Percentiles rank a stretch among this genome's conserved stretches.
Conservation (phyloP, 2,329 filamentous ascomycete genomes). For the Botrytis byssoidea region DNA sequence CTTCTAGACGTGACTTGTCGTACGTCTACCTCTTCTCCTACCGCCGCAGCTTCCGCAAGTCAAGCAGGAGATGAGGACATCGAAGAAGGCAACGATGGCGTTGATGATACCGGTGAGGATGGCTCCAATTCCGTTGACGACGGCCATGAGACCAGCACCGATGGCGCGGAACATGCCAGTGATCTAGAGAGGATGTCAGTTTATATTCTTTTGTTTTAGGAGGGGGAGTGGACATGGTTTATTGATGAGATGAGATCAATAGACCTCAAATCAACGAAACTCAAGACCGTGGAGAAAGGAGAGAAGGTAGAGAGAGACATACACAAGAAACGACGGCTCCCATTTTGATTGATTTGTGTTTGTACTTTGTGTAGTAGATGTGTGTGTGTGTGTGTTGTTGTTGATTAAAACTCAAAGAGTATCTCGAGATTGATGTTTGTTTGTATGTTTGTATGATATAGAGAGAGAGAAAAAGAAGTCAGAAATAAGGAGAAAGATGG, state of each 20-base stretch:
- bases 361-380: neutral
- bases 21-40: slow-evolving; percentile 26
- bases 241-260: no score
- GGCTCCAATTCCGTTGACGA: slow-evolving; percentile 53
- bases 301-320: slow-evolving; percentile 27
- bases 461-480: neutral
- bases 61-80: slow-evolving; percentile 41
- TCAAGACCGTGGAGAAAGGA: neutral
- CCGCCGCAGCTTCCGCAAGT: slow-evolving; percentile 41
- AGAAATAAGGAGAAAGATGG: neutral
- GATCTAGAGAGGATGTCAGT: slow-evolving; percentile 32
- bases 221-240: neutral
- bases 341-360: slow-evolving; percentile 33
- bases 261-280: neutral
- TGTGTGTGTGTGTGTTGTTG: slow-evolving; percentile 2
- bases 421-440: neutral
- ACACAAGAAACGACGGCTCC: slow-evolving; percentile 42
- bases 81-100: slow-evolving; percentile 39
- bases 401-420: neutral
- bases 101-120: slow-evolving; percentile 38
- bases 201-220: slow-evolving; percentile 12
- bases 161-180: slow-evolving; percentile 38
- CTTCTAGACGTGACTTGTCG: slow-evolving; percentile 30
- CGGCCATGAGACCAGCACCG: slow-evolving; percentile 44
- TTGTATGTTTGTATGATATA: slow-evolving; percentile 5